Percentiles rank a stretch among this genome's conserved stretches.
Conservation (phyloP, 352 stramenopile genomes). For the Globisporangium cystogenes region DNA sequence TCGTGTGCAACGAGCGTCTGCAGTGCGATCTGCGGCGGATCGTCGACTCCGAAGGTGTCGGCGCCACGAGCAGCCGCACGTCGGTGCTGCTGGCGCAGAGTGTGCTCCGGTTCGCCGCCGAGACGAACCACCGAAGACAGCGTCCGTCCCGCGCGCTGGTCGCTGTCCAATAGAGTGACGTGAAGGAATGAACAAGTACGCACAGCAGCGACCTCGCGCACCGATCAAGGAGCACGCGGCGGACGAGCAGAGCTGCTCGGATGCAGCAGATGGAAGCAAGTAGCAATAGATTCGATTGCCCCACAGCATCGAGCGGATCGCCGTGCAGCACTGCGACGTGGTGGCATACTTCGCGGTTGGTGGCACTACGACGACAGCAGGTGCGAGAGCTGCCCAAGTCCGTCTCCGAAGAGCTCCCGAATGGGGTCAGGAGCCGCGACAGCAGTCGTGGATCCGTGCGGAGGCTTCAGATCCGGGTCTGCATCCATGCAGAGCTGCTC, state of each 20-base stretch:
- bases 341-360: not conserved
- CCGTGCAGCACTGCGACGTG: not conserved
- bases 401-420: constrained; percentile 37
- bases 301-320: not conserved
- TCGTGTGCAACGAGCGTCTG: constrained; percentile 47
- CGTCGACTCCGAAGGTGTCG: constrained; percentile 13
- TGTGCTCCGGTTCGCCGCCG: constrained; percentile 26
- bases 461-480: constrained; percentile 57
- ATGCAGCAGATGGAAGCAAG: not conserved
- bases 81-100: constrained; percentile 34
- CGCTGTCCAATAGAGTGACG: not conserved
- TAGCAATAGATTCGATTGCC: not conserved
- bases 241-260: not conserved
- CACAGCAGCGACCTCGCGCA: not conserved
- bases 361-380: constrained; percentile 12
- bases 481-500: constrained; percentile 75
- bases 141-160: not conserved
- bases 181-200: not conserved
- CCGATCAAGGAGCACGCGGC: too few species aligned
- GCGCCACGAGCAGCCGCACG: constrained; percentile 18
- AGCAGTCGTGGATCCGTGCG: not conserved
- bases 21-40: constrained; percentile 36
- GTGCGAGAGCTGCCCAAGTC: constrained; percentile 44
- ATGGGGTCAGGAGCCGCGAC: constrained; percentile 2
- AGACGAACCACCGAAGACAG: not conserved